A percentile compares a stretch with the other conserved stretches of the same genome.
These are phyloP conservation scores for Hagleromyces aurorensis DNA, from an alignment of 805 yeast genomes.

Conservation along the genomic window DNA sequence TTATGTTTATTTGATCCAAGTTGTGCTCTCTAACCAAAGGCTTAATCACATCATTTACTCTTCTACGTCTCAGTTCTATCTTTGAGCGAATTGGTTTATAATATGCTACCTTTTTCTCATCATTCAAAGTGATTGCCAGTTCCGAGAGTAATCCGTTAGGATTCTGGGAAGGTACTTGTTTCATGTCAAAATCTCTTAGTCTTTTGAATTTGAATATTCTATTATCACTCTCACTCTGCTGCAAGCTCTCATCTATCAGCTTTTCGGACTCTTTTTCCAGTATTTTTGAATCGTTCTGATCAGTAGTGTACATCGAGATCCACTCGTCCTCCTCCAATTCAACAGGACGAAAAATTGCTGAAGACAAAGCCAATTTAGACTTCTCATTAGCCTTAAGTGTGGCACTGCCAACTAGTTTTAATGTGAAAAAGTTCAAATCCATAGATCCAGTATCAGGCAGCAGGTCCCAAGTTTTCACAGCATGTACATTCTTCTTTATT, in stretches of 20 bases:
- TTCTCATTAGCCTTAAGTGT: conserved; percentile 32
- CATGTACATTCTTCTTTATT: conserved; percentile 58
- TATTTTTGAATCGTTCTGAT: conserved; percentile 34
- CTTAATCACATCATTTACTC: conserved; percentile 43
- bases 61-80: conserved; percentile 75
- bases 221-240: conserved; percentile 41
- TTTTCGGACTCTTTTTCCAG: conserved; percentile 37
- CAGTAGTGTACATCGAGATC: conserved; percentile 60
- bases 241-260: conserved; percentile 22
- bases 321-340: conserved; percentile 66
- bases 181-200: conserved; percentile 74
- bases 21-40: conserved; percentile 45
- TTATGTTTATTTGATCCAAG: conserved; percentile 46
- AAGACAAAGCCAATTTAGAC: conserved; percentile 34
- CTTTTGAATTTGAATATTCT: conserved; percentile 50
- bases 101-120: conserved; percentile 50
- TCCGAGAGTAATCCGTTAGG: conserved; percentile 37
- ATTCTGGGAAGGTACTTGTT: conserved; percentile 32
- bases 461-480: conserved; percentile 70
- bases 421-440: conserved; percentile 63
- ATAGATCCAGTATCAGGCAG: conserved; percentile 87
- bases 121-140: conserved; percentile 53
- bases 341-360: conserved; percentile 67
- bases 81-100: conserved; percentile 75
- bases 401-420: conserved; percentile 54